Evolutionary conservation across 345 rosid genomes (phyloP).

Genomic region (Aegle marmelos): DNA sequence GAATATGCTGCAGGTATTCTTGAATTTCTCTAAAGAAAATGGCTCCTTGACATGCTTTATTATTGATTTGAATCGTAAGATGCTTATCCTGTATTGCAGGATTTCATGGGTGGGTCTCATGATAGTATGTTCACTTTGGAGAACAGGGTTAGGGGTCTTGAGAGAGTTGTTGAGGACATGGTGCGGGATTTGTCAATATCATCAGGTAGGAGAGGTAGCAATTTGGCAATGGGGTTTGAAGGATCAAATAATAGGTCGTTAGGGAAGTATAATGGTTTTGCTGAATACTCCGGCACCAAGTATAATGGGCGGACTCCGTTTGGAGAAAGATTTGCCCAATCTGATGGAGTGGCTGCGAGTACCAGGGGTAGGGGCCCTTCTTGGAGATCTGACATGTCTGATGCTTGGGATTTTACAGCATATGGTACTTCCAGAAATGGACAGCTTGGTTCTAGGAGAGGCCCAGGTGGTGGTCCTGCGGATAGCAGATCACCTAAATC

Average conservation of each 20-base stretch:
- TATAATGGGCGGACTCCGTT: conserved; percentile 57
- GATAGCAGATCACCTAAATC: conserved; percentile 67
- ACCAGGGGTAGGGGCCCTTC: conserved; percentile 65
- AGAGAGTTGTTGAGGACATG: conserved; percentile 95
- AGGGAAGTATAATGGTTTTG: conserved; percentile 69
- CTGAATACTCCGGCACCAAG: conserved; percentile 62
- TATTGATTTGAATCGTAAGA: conserved; percentile 26
- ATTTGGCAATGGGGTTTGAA: conserved; percentile 57
- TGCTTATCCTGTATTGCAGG: conserved; percentile 43
- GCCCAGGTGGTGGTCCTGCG: conserved; percentile 41
- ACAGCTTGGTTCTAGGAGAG: conserved; percentile 60
- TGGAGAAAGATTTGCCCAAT: conserved; percentile 75
- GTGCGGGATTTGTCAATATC: conserved; percentile 85
- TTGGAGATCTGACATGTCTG: conserved; percentile 74
- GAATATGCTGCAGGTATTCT: conserved; percentile 89
- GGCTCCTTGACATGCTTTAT: conserved; percentile 14
- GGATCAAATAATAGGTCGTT: conserved; percentile 53
- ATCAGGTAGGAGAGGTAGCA: conserved; percentile 68
- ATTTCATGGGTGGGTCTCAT: conserved; percentile 98
- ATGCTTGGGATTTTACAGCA: conserved; percentile 71
- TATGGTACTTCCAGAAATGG: conserved; percentile 71
- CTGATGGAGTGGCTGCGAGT: conserved; percentile 60
- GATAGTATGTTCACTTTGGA: conserved; percentile 89
- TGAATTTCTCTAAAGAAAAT: conserved; percentile 15
- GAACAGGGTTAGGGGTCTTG: conserved; percentile 93